phyloP scores from a whole-genome alignment of 2,329 filamentous ascomycete genomes.

The Trichoderma arundinaceum region DNA sequence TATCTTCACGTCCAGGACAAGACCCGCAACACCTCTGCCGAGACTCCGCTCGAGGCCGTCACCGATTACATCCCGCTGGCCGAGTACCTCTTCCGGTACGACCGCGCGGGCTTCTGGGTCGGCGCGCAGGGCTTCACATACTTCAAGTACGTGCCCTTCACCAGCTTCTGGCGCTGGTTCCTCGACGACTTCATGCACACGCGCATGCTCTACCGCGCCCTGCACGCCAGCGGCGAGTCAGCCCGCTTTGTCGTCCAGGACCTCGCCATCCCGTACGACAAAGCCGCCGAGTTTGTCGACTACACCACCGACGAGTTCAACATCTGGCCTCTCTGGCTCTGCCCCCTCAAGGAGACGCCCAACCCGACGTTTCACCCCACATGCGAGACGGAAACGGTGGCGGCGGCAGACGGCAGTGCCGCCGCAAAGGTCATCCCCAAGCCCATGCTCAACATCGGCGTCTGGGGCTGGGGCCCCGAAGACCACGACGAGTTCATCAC shows the following conservation, averaged over 20 bases:
- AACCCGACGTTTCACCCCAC: conserved; percentile 62
- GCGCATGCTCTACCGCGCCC: conserved; percentile 73
- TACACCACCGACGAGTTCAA: conserved; percentile 57
- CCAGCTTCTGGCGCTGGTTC: conserved; percentile 67
- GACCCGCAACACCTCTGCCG: conserved; percentile 41
- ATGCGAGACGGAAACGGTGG: conserved; percentile 41
- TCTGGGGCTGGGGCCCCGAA: conserved; percentile 78
- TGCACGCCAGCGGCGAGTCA: conserved; percentile 70
- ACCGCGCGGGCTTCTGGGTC: conserved; percentile 78
- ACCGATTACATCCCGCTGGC: conserved; percentile 68
- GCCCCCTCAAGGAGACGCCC: conserved; percentile 56
- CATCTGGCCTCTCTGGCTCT: conserved; percentile 68
- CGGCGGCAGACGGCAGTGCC: conserved; percentile 28
- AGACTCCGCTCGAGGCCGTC: conserved; percentile 25
- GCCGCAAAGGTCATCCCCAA: conserved; percentile 35
- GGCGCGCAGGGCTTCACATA: conserved; percentile 69
- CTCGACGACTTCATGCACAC: conserved; percentile 76
- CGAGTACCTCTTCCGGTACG: conserved; percentile 79
- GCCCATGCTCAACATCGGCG: conserved; percentile 66
- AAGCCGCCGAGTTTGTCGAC: conserved; percentile 59
- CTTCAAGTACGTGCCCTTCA: conserved; percentile 70
- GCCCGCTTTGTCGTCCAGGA: conserved; percentile 73
- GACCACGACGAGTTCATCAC: conserved; percentile 64
- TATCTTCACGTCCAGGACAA: conserved; percentile 70
- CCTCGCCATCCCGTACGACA: conserved; percentile 62